phyloP scores from a whole-genome alignment of 306 rosid species.

The Dicorynia guianensis region DNA sequence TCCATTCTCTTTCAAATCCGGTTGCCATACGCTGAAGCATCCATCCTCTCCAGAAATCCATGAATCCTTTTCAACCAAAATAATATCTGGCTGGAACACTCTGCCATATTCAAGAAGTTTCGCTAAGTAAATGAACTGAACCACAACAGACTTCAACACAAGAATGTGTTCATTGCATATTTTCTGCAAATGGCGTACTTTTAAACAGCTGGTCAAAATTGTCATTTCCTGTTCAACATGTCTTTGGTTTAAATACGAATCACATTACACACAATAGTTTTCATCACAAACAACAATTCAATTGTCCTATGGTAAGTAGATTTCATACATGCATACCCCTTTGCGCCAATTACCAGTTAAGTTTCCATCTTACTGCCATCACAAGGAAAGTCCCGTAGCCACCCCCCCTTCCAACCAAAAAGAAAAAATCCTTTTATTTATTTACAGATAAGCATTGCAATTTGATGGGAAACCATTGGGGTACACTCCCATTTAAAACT shows the following conservation, averaged over 20 bases:
- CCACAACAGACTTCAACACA: neutral
- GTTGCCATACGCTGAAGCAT: constrained; percentile 51
- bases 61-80: constrained; percentile 87
- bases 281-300: neutral
- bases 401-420: neutral
- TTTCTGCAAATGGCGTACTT: constrained; percentile 27
- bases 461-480: neutral
- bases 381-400: no score
- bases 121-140: constrained; percentile 35
- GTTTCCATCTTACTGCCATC: no score
- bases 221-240: neutral
- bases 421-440: neutral
- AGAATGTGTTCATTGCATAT: neutral
- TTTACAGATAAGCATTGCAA: neutral
- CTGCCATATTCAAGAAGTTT: constrained; percentile 60
- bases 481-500: constrained; percentile 25
- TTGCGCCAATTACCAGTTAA: no score
- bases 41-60: constrained; percentile 80
- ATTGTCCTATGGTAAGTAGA: no score
- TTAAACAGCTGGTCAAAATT: neutral
- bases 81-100: constrained; percentile 72
- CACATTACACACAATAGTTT: neutral
- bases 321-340: no score
- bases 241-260: neutral
- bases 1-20: constrained; percentile 81